phyloP scores from a whole-genome alignment of 805 yeast genomes.

The Hanseniaspora meyeri region DNA sequence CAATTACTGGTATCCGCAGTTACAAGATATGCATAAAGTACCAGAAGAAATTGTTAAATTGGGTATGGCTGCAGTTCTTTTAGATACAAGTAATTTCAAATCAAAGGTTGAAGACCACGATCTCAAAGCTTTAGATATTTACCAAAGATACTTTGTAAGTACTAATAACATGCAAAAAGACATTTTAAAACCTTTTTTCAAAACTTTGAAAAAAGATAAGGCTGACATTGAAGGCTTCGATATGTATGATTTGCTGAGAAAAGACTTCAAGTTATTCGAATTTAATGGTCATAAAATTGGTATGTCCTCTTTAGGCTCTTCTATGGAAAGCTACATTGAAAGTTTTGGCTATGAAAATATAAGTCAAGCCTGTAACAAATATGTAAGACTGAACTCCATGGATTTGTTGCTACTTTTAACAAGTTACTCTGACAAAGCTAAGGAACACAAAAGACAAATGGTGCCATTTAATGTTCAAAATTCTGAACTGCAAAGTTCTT shows the following conservation, averaged over 20 bases:
- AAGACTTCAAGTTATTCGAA: conserved; percentile 71
- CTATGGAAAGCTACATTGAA: conserved; percentile 41
- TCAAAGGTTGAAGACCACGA: conserved; percentile 56
- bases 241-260: conserved; percentile 50
- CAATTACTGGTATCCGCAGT: conserved; percentile 38
- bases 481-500: conserved; percentile 15
- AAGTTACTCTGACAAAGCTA: conserved; percentile 27
- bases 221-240: conserved; percentile 50
- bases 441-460: conserved; percentile 35
- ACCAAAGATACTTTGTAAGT: conserved; percentile 23
- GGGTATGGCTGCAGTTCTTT: conserved; percentile 53
- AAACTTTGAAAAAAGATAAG: conserved; percentile 38
- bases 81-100: conserved; percentile 63
- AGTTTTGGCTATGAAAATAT: conserved; percentile 22
- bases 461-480: conserved; percentile 21
- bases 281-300: conserved; percentile 41
- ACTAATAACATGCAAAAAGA: conserved; percentile 8
- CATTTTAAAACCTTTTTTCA: conserved; percentile 21
- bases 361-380: conserved; percentile 19
- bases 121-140: conserved; percentile 31
- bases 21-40: conserved; percentile 13
- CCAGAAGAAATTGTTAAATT: conserved; percentile 31
- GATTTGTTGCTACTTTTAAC: conserved; percentile 40
- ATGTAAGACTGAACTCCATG: conserved; percentile 21
- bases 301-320: conserved; percentile 60